These are phyloP conservation scores for Nannochloropsis gaditana DNA, from an alignment of 108 stramenopile genomes.

Conservation along the genomic window DNA sequence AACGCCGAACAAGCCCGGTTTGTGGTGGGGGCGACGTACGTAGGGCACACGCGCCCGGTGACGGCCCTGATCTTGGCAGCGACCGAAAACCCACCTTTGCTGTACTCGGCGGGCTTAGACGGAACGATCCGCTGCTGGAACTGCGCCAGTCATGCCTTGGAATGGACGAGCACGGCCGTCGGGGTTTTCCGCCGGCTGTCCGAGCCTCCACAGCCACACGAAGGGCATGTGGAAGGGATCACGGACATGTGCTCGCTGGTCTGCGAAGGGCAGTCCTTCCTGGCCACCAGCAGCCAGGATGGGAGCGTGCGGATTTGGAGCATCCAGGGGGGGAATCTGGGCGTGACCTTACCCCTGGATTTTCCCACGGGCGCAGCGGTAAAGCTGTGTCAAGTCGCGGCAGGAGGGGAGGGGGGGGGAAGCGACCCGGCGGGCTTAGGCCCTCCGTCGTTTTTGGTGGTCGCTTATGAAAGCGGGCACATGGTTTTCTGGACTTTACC, in stretches of 20 bases:
- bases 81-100: conserved; percentile 14
- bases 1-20: background rate
- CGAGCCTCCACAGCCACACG: background rate
- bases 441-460: background rate
- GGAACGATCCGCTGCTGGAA: background rate
- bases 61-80: background rate
- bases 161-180: conserved; percentile 17
- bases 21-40: background rate
- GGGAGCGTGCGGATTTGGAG: background rate
- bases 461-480: conserved; percentile 12
- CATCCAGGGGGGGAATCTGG: background rate
- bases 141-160: background rate
- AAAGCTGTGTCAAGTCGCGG: background rate
- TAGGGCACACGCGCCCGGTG: background rate
- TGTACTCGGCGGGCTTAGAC: conserved; percentile 1
- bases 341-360: conserved; percentile 3
- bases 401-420: background rate
- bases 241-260: background rate
- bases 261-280: background rate
- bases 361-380: background rate
- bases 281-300: conserved; percentile 2
- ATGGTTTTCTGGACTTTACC: background rate
- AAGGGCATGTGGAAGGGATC: conserved; percentile 3
- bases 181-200: background rate
- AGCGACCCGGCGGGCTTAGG: background rate